Percentiles rank a stretch among this genome's conserved stretches.
These are phyloP conservation scores for Yamadazyma siamensis DNA, from an alignment of 1,139 yeast genomes.

Conservation along the genomic window DNA sequence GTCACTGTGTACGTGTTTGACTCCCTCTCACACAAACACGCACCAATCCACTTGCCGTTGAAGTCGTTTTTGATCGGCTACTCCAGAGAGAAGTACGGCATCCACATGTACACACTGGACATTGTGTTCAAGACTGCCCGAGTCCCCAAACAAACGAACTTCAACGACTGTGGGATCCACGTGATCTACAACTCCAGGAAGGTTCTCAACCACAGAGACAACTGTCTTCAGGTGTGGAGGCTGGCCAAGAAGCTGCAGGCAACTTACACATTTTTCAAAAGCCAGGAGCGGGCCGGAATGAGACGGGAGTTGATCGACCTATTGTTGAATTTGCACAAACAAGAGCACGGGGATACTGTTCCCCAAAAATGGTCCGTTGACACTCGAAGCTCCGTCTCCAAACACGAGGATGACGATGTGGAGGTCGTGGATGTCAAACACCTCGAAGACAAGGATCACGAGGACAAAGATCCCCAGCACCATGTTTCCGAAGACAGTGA, in stretches of 20 bases:
- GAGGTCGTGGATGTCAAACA: constrained; percentile 5
- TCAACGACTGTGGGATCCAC: constrained; percentile 94
- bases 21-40: constrained; percentile 64
- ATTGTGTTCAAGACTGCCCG: constrained; percentile 45
- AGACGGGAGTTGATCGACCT: constrained; percentile 27
- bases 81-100: constrained; percentile 59
- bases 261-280: constrained; percentile 25
- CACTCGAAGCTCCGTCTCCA: not conserved
- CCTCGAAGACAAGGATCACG: constrained; percentile 1
- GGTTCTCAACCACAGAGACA: constrained; percentile 52
- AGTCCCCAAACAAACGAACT: constrained; percentile 84
- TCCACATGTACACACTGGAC: constrained; percentile 44
- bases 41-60: constrained; percentile 51
- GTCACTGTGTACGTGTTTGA: constrained; percentile 67
- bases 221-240: constrained; percentile 52
- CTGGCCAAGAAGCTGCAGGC: constrained; percentile 10
- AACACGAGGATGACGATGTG: constrained; percentile 6
- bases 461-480: no score
- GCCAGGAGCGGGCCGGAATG: constrained; percentile 32
- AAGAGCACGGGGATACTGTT: constrained; percentile 2
- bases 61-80: constrained; percentile 64
- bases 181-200: constrained; percentile 74
- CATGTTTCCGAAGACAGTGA: no score
- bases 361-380: no score
- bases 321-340: constrained; percentile 24